Conservation (phyloP, 2,329 filamentous ascomycete species). For the Colletotrichum siamense region DNA sequence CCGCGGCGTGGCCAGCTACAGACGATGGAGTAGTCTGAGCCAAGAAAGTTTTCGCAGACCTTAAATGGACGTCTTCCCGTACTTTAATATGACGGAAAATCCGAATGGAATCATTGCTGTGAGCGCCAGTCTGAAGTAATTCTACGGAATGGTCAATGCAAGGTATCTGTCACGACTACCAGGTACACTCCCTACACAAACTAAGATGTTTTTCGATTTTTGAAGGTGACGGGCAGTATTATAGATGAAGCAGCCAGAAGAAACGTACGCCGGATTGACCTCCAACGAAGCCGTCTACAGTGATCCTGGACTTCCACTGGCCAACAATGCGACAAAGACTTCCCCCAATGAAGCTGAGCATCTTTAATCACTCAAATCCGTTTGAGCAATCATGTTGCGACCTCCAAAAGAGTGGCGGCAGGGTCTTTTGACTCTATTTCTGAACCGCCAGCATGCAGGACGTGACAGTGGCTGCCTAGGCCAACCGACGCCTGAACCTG, state of each 20-base stretch:
- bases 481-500: not conserved
- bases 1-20: not conserved
- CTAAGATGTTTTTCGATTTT: not conserved
- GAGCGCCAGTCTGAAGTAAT: not conserved
- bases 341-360: not conserved
- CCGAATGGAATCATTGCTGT: not conserved
- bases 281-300: not conserved
- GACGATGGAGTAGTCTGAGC: not conserved
- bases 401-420: not conserved
- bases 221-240: not conserved
- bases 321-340: not conserved
- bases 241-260: not conserved
- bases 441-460: not conserved
- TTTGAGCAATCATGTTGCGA: not conserved
- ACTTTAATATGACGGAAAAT: not conserved
- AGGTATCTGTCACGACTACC: not conserved
- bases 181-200: not conserved
- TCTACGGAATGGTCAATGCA: not conserved
- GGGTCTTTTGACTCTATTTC: not conserved
- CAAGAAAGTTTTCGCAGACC: not conserved
- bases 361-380: not conserved
- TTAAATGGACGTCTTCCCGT: not conserved
- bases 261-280: not conserved
- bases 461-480: not conserved
- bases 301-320: not conserved